phyloP scores from a whole-genome alignment of 257 asterid genomes.

The Salvia rosmarinus region DNA sequence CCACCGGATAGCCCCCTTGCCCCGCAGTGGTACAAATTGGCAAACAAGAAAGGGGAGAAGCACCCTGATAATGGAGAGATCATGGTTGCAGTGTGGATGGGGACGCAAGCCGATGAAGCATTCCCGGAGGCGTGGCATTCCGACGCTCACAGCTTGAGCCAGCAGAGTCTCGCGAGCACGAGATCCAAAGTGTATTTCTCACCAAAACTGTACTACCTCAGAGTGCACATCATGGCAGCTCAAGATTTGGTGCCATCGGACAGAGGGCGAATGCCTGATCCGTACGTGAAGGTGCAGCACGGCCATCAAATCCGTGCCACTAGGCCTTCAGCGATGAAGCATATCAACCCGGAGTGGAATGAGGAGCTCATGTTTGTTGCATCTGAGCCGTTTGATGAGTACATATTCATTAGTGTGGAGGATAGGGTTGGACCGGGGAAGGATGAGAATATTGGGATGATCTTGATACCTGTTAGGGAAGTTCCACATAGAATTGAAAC shows the following conservation, averaged over 20 bases:
- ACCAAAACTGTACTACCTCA: conserved; percentile 69
- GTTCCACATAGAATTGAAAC: conserved; percentile 55
- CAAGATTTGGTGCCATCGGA: conserved; percentile 82
- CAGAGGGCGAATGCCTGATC: conserved; percentile 53
- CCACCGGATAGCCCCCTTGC: conserved; percentile 97
- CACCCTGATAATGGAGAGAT: conserved; percentile 56
- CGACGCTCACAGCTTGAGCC: conserved; percentile 73
- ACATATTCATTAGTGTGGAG: conserved; percentile 60
- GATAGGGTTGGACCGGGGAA: conserved; percentile 68
- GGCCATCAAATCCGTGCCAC: conserved; percentile 70
- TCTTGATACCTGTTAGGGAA: conserved; percentile 60
- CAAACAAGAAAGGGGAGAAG: conserved; percentile 61
- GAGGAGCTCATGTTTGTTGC: conserved; percentile 92
- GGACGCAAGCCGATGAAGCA: conserved; percentile 94
- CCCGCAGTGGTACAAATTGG: conserved; percentile 87
- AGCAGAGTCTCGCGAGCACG: conserved; percentile 61
- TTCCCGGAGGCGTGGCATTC: conserved; percentile 95
- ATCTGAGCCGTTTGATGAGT: conserved; percentile 90
- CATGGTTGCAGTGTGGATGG: conserved; percentile 97
- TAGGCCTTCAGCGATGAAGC: conserved; percentile 60
- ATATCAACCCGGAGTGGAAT: conserved; percentile 73
- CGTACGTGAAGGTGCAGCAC: conserved; percentile 62
- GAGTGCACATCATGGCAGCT: conserved; percentile 75
- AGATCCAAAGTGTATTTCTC: conserved; percentile 85
- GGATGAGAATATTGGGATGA: conserved; percentile 68